Conservation (phyloP, 176 grass and related monocot species). For the Musa acuminata region DNA sequence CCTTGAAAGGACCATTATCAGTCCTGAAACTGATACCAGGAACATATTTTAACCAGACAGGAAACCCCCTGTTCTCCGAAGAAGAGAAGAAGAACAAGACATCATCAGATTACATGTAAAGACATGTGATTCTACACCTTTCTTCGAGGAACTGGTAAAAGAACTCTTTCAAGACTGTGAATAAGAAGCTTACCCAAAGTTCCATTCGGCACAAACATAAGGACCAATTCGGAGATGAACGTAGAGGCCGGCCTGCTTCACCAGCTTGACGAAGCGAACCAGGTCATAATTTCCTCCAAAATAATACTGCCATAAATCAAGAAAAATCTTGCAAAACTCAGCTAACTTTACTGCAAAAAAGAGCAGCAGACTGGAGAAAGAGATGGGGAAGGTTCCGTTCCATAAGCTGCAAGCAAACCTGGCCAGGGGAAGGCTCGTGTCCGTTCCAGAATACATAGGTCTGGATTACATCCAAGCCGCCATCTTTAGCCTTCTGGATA, state of each 20-base stretch:
- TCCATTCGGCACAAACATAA: constrained; percentile 95
- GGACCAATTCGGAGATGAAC: constrained; percentile 89
- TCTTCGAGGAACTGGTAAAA: background rate
- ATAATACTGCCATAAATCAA: constrained; percentile 47
- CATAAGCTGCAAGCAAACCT: constrained; percentile 33
- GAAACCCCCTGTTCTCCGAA: constrained; percentile 58
- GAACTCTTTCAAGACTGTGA: background rate
- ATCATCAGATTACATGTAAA: background rate
- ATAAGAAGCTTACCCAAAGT: constrained; percentile 46
- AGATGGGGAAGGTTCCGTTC: background rate
- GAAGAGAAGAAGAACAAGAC: background rate
- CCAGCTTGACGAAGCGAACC: constrained; percentile 78
- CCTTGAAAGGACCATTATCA: constrained; percentile 88
- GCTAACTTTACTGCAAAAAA: too few relatives aligned
- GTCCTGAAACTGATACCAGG: constrained; percentile 84
- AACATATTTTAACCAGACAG: constrained; percentile 95
- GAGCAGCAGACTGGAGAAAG: too few relatives aligned
- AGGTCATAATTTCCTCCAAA: constrained; percentile 74
- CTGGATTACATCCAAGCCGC: constrained; percentile 81
- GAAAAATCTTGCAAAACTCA: too few relatives aligned
- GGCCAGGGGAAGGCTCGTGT: constrained; percentile 65
- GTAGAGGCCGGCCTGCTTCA: constrained; percentile 75
- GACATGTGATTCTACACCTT: background rate
- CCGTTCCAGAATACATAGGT: constrained; percentile 97
- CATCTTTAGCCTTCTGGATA: constrained; percentile 92